These are phyloP conservation scores for Neoboletus subvelutipes DNA, from an alignment of 768 basidiomycete genomes.

Conservation along the genomic window DNA sequence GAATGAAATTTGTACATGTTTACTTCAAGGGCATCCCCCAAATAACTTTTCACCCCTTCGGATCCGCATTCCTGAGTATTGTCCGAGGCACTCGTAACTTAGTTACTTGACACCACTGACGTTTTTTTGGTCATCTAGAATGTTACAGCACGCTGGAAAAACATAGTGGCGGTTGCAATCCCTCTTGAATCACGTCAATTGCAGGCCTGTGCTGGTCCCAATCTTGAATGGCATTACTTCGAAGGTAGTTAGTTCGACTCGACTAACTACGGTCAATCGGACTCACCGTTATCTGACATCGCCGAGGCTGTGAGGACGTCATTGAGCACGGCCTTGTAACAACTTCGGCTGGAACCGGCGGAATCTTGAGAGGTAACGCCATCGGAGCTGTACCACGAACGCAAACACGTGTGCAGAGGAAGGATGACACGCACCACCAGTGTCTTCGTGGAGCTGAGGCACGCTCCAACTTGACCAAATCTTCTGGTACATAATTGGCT, in stretches of 20 bases:
- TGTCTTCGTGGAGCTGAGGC: slow-evolving; percentile 75
- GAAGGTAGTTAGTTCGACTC: no score
- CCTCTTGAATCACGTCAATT: neutral
- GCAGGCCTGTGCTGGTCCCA: no score
- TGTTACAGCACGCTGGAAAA: neutral
- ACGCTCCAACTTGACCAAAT: slow-evolving; percentile 77
- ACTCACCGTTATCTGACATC: slow-evolving; percentile 20
- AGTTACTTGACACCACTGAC: no score
- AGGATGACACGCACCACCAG: slow-evolving; percentile 53
- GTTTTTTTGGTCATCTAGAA: neutral
- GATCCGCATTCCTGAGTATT: no score
- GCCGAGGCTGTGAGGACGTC: slow-evolving; percentile 51
- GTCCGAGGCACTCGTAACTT: no score
- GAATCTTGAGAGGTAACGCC: slow-evolving; percentile 47
- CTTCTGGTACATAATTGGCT: slow-evolving; percentile 88
- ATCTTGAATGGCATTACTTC: neutral
- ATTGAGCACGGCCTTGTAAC: slow-evolving; percentile 66
- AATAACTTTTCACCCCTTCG: no score
- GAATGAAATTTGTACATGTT: no score
- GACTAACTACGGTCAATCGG: neutral
- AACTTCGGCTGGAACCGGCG: slow-evolving; percentile 49
- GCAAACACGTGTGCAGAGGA: neutral
- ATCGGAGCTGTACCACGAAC: slow-evolving; percentile 5
- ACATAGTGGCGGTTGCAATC: neutral
- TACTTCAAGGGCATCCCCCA: no score